Base-by-base conservation (phyloP, 1,284 basidiomycete species). In the Ceratobasidium sp. region DNA sequence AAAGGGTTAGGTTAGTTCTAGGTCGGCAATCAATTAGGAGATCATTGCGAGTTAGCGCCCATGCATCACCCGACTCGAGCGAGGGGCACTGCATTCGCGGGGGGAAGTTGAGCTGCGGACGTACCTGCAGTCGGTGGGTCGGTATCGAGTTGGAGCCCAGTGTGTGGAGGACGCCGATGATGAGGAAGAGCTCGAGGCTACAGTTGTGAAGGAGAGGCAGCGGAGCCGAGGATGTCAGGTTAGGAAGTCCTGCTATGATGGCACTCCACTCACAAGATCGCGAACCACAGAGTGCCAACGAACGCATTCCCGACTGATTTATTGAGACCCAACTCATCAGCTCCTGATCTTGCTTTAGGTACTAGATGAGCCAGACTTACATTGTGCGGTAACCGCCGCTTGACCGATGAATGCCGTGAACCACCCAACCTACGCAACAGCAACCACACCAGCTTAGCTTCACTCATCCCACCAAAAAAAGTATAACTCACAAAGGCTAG, bases 371-470 rank as follows among this genome's bases (percentile, higher is more conserved):
- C 23, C 41, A 64, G 1, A 84, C 87, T 79, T 80, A 93, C 92
- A 79, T 76, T 86, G 82, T 38, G 90, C 87, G 44, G 88, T 90
- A 30, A 89, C 85, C 71, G 92, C 87, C 46, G 86, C 85, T 79
- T 94, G 94, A 16, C 89, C 88, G 78, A 98, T 91, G 84, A 98
- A 98, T 0, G 96, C 95, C 58, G 94, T 89, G 79, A 97, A 89
- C 96, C 96, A 98, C 74, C 91, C 94, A 74, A 90, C 84, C 92
- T 94, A 72, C 57, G 32, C 74, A 32, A 50, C n/a, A n/a, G 67
- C 54, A 14, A 26, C 23, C 49, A 52, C 38, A 14, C 70, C 50
- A 69, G 61, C 49, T 74, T 38, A 75, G 61, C 50, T 62, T 43
- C 26, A 57, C 1, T 58, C 38, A 23, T 18, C 7, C 18, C 14